Conservation (phyloP, 768 basidiomycete genomes). For the Baorangia bicolor region DNA sequence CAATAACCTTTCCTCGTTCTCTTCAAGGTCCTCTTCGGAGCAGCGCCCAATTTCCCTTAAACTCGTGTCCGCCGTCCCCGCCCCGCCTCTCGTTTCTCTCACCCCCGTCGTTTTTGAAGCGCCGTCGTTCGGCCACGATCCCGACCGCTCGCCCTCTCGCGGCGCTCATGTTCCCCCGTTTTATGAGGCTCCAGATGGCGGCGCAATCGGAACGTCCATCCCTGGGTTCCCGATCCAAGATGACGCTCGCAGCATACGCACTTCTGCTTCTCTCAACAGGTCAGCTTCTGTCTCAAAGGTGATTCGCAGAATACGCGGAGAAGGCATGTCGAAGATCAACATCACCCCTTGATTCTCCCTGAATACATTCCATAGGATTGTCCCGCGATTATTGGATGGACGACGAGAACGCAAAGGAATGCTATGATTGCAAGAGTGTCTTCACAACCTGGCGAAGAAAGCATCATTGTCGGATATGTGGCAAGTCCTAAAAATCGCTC, state of each 20-base stretch:
- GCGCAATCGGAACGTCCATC: slow-evolving; percentile 69
- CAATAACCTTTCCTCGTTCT: slow-evolving; percentile 44
- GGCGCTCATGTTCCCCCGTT: slow-evolving; percentile 48
- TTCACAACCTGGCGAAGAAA: slow-evolving; percentile 95
- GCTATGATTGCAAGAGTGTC: slow-evolving; percentile 91
- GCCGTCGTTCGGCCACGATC: slow-evolving; percentile 65
- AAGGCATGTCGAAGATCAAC: slow-evolving; percentile 50
- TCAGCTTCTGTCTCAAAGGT: slow-evolving; percentile 89
- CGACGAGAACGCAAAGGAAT: slow-evolving; percentile 92
- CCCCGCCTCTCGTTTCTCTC: slow-evolving; percentile 81
- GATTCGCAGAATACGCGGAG: slow-evolving; percentile 85
- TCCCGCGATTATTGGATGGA: slow-evolving; percentile 99
- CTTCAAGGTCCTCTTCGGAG: slow-evolving; percentile 44
- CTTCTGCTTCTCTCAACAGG: slow-evolving; percentile 65
- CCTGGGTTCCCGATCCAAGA: slow-evolving; percentile 93
- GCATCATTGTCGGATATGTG: slow-evolving; percentile 98
- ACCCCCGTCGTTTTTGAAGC: slow-evolving; percentile 83
- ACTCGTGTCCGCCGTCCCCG: slow-evolving; percentile 52
- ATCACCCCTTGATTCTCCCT: slow-evolving; percentile 5
- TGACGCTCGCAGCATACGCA: slow-evolving; percentile 85
- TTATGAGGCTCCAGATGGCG: slow-evolving; percentile 55
- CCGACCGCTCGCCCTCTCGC: slow-evolving; percentile 58
- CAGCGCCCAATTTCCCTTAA: slow-evolving; percentile 63
- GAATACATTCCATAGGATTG: slow-evolving; percentile 49
- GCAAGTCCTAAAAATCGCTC: slow-evolving; percentile 39